Evolutionary conservation across 2,329 filamentous ascomycete species (phyloP).

Genomic region (Fusarium sp.): DNA sequence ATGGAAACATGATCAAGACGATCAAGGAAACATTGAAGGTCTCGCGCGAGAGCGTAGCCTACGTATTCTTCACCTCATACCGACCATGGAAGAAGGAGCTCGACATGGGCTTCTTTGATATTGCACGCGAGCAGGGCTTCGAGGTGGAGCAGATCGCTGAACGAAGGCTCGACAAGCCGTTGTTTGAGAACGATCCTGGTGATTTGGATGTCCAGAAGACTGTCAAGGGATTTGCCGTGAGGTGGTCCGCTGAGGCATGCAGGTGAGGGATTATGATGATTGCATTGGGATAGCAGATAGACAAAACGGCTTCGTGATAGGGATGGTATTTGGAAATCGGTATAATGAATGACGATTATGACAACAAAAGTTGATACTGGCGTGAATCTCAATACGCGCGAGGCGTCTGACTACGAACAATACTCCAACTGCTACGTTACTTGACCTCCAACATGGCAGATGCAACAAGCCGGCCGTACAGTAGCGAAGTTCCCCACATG

Average conservation of each 20-base stretch:
- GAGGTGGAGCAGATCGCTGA: constrained; percentile 83
- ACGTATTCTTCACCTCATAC: constrained; percentile 96
- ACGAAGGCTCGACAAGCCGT: constrained; percentile 82
- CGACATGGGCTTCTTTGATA: constrained; percentile 87
- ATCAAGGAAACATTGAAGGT: constrained; percentile 74
- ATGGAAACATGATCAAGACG: constrained; percentile 78
- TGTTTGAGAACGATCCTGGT: constrained; percentile 91
- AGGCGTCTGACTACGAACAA: constrained; percentile 7
- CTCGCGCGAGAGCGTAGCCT: constrained; percentile 67
- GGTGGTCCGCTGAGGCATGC: constrained; percentile 65
- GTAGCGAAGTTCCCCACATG: constrained; percentile 37
- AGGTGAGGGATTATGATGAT: constrained; percentile 10
- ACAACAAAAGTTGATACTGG: constrained; percentile 8
- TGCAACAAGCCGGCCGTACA: constrained; percentile 20
- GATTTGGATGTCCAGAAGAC: constrained; percentile 84
- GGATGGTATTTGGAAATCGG: neutral
- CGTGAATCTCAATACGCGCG: neutral
- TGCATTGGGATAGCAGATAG: constrained; percentile 7
- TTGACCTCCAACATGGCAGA: constrained; percentile 24
- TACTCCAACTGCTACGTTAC: constrained; percentile 42
- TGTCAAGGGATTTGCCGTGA: constrained; percentile 80
- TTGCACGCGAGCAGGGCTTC: constrained; percentile 77
- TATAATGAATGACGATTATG: constrained; percentile 37
- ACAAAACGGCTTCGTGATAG: constrained; percentile 1
- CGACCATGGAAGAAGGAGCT: constrained; percentile 84